These are phyloP conservation scores for Ammopiptanthus mongolicus DNA, from an alignment of 306 rosid genomes.

Conservation along the genomic window DNA sequence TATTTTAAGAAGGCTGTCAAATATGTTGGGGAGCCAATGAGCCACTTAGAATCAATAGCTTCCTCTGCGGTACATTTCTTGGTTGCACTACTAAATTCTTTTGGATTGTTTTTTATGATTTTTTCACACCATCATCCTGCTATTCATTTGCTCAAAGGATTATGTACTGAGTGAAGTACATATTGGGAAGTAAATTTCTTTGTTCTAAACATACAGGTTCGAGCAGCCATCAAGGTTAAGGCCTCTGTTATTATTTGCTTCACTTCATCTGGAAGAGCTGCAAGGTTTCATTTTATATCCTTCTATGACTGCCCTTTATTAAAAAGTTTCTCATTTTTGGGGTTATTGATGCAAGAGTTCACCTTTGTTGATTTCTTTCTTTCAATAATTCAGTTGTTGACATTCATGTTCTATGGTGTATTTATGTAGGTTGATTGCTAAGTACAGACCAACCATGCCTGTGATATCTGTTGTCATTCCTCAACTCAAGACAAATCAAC, in stretches of 20 bases:
- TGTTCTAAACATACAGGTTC: conserved; percentile 54
- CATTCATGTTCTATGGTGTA: background rate
- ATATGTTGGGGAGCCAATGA: conserved; percentile 90
- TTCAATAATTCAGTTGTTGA: background rate
- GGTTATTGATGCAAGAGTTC: background rate
- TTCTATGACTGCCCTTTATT: background rate
- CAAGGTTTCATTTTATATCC: conserved; percentile 53
- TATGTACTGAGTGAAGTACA: background rate
- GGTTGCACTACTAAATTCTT: background rate
- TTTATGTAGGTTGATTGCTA: conserved; percentile 69
- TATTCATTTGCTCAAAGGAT: conserved; percentile 2
- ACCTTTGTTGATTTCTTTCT: background rate
- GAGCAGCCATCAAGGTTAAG: conserved; percentile 95
- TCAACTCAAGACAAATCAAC: conserved; percentile 74
- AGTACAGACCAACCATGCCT: conserved; percentile 91
- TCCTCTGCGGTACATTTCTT: conserved; percentile 76
- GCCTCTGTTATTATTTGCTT: conserved; percentile 92
- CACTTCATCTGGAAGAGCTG: conserved; percentile 98
- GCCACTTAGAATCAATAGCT: conserved; percentile 93
- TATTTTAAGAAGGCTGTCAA: conserved; percentile 81
- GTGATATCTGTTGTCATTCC: conserved; percentile 84
- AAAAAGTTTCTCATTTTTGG: background rate
- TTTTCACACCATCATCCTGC: background rate
- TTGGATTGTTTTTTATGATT: background rate
- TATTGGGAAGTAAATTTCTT: conserved; percentile 5